Evolutionary conservation across 305 asterid genomes (phyloP).

Genomic region (Coffea humblotiana): DNA sequence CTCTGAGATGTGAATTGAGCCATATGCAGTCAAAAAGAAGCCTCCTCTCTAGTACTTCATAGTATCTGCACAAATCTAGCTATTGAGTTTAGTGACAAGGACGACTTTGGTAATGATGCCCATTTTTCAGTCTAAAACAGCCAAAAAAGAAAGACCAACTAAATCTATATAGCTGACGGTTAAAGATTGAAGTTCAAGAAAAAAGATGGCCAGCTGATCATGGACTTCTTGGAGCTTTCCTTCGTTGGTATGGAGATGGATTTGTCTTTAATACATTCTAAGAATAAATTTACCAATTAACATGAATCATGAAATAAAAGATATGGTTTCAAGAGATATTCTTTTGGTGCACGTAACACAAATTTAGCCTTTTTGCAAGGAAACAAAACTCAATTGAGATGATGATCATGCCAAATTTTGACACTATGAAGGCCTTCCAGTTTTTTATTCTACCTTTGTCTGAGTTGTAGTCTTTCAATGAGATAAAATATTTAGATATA

Average conservation of each 20-base stretch:
- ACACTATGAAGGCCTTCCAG: neutral
- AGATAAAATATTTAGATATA: no score
- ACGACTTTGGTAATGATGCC: slow-evolving; percentile 17
- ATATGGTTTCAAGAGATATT: neutral
- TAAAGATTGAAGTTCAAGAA: neutral
- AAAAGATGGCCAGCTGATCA: neutral
- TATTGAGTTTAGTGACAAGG: slow-evolving; percentile 5
- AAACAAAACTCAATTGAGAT: no score
- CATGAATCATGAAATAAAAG: neutral
- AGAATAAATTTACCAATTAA: neutral
- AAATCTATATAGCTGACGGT: neutral
- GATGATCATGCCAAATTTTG: neutral
- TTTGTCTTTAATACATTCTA: neutral
- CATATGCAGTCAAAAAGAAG: slow-evolving; percentile 13
- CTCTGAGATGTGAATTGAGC: neutral
- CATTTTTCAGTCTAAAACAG: neutral
- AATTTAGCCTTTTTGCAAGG: neutral
- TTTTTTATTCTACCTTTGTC: no score
- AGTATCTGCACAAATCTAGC: neutral
- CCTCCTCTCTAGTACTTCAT: neutral
- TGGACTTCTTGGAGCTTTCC: neutral
- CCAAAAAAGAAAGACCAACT: neutral
- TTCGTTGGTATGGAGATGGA: neutral
- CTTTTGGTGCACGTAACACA: neutral
- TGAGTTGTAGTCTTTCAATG: no score